These are phyloP conservation scores for Turnera subulata DNA, from an alignment of 345 rosid species.

Conservation along the genomic window DNA sequence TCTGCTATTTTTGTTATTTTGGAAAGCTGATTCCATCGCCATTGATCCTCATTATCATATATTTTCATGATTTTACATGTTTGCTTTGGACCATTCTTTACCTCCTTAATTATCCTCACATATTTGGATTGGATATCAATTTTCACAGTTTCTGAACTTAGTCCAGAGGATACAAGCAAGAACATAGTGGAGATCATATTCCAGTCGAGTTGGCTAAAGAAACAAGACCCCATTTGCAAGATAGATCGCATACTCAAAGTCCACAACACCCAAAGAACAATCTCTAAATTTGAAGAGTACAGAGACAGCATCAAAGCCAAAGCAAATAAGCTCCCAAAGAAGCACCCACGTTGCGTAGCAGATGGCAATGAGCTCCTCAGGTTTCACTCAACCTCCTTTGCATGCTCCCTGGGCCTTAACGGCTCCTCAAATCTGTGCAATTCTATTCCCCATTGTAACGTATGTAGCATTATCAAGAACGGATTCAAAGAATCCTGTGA, in stretches of 20 bases:
- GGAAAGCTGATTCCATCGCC: too few species aligned
- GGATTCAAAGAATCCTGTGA: conserved; percentile 43
- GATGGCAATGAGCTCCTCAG: conserved; percentile 83
- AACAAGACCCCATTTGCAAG: conserved; percentile 54
- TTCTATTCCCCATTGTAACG: conserved; percentile 44
- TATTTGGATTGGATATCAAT: not conserved
- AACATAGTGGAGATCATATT: conserved; percentile 86
- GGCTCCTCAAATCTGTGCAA: conserved; percentile 65
- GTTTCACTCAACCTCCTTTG: conserved; percentile 55
- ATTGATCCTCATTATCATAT: not conserved
- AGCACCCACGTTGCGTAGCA: conserved; percentile 75
- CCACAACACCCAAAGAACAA: conserved; percentile 62
- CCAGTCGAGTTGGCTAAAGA: conserved; percentile 85
- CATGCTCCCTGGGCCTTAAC: conserved; percentile 57
- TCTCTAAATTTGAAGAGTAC: conserved; percentile 67
- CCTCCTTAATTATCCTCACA: too few species aligned
- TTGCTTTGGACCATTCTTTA: not conserved
- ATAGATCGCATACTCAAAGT: conserved; percentile 73
- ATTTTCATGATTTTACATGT: too few species aligned
- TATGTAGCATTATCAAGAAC: conserved; percentile 56
- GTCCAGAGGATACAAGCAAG: conserved; percentile 74
- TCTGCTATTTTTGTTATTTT: not conserved
- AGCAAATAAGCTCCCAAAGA: conserved; percentile 49
- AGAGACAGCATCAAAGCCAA: conserved; percentile 65
- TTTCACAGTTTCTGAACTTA: conserved; percentile 58